phyloP scores from a whole-genome alignment of 208 protist genomes.

The Leishmania tropica region DNA sequence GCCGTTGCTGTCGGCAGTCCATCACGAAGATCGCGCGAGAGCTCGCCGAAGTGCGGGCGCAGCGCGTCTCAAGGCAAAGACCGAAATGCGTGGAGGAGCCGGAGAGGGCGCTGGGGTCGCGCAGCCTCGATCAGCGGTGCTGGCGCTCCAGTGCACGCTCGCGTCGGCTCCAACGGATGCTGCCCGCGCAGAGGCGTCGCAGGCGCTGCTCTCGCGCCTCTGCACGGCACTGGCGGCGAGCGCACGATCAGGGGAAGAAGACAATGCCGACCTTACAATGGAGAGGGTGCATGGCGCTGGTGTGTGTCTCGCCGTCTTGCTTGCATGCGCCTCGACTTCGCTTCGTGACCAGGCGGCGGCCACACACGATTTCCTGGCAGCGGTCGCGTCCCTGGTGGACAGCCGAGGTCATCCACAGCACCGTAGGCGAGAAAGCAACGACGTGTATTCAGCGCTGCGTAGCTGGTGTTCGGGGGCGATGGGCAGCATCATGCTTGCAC shows the following conservation, averaged over 20 bases:
- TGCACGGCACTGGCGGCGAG: background rate
- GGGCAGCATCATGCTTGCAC: background rate
- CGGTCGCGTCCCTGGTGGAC: background rate
- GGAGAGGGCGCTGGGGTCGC: background rate
- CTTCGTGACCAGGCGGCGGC: background rate
- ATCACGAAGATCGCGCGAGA: background rate
- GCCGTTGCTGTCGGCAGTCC: background rate
- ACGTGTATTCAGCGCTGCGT: background rate
- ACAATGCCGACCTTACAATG: background rate
- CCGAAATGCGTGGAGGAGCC: too few relatives aligned
- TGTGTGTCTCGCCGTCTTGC: background rate
- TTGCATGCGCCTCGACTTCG: conserved; percentile 1
- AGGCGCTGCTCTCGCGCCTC: background rate
- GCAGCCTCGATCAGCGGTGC: background rate
- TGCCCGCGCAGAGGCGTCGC: background rate
- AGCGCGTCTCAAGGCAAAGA: background rate
- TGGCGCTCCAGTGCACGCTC: background rate
- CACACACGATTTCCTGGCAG: background rate
- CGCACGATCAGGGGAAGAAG: background rate
- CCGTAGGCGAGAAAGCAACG: background rate
- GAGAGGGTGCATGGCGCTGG: background rate
- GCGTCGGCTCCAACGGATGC: background rate
- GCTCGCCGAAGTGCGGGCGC: background rate
- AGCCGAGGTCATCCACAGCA: background rate
- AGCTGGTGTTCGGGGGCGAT: background rate